Evolutionary conservation across 148 eudicot genomes (phyloP), one percentile per base, ranked within the genome.

Genomic region (Pharnaceum exiguum): DNA sequence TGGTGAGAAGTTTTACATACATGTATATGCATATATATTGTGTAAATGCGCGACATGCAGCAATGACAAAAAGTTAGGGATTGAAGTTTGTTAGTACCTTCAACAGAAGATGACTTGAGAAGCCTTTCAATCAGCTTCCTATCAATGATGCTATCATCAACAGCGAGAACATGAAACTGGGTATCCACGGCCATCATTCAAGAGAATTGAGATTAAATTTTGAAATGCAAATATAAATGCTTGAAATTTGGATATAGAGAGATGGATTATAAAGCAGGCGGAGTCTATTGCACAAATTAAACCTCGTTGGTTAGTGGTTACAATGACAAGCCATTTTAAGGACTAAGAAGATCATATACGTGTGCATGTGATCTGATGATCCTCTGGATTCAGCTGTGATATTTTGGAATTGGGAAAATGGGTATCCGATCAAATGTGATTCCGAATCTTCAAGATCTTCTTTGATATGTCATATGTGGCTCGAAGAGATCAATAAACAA

Each of bases 91-190:
- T n/a, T n/a, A n/a, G n/a, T 75, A 82, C 87, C 88, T 71, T 79
- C 77, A 54, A 53, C 79, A n/a, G 88, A 82, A 56, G 82, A 82
- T 10, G 76, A 73, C 54, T 71, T 79, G 48, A 82, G 82, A 17
- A 82, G 79, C 52, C 84, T 74, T 51, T 82, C 88, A 60, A 82
- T 82, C 71, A 79, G 46, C 52, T 74, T 82, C 55, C 88, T 21
- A 42, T 82, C 88, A 53, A 79, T 69, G 70, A 76, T 19, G 55
- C 84, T 79, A 46, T 82, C 88, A 69, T 82, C 88, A 37, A 82
- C 88, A 0, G 88, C 88, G 7, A 82, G 71, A 23, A 82, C 88
- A 71, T 82, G 88, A 52, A 76, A 79, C 50, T 70, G 73, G 3
- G 72, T 50, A 10, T 73, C 77, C 7, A 68, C 18, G 19, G 9